phyloP scores from a whole-genome alignment of 2,329 filamentous ascomycete species.

The Fusarium incarnatum region DNA sequence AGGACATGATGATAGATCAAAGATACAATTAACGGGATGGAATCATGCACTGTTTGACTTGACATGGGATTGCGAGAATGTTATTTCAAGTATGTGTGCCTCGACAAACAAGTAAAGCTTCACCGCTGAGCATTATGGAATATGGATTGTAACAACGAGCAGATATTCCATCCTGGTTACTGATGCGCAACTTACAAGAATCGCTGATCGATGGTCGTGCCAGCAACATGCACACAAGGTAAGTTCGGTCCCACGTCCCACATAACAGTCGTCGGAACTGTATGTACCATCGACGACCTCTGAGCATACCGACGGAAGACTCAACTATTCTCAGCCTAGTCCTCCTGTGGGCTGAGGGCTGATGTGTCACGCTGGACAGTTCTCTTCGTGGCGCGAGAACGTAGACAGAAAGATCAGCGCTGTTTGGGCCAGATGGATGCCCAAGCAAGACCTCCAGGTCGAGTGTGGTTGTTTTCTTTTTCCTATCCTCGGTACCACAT shows the following conservation, averaged over 20 bases:
- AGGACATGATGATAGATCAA: conserved; percentile 12
- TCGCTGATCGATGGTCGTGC: background rate
- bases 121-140: conserved; percentile 11
- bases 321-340: conserved; percentile 17
- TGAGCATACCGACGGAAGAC: background rate
- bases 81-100: conserved; percentile 4
- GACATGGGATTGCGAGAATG: conserved; percentile 19
- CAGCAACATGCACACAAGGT: conserved; percentile 5
- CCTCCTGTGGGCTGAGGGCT: conserved; percentile 6
- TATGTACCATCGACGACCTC: background rate
- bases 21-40: conserved; percentile 14
- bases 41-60: conserved; percentile 11
- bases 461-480: conserved; percentile 9
- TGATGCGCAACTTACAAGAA: background rate
- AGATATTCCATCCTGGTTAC: conserved; percentile 9
- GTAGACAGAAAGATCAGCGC: conserved; percentile 27
- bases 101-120: conserved; percentile 5
- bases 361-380: conserved; percentile 14
- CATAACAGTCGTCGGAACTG: background rate
- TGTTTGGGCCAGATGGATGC: conserved; percentile 21
- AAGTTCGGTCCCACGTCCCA: conserved; percentile 19
- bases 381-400: background rate
- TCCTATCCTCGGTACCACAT: background rate
- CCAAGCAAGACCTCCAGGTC: conserved; percentile 14
- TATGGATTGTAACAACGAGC: conserved; percentile 24